Base-by-base conservation (phyloP, 1,139 yeast species). In the Yamadazyma conglobata region DNA sequence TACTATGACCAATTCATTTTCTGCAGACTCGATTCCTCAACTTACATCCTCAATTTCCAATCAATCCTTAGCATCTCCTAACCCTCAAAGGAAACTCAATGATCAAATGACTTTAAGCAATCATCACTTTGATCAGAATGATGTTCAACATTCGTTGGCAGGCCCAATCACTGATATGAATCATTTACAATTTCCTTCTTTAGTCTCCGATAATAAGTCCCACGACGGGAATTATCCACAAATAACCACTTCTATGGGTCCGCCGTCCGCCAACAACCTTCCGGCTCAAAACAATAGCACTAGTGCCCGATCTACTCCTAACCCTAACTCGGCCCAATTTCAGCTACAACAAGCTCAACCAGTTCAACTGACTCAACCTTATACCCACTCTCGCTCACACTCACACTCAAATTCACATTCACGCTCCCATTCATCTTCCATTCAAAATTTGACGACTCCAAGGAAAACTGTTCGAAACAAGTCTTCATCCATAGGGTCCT, bases 41-140 rank as follows among this genome's bases (percentile, higher is more conserved):
- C 47, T 70, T 6, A 64, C 70, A 12, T 68, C 76, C 38, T 51
- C 68, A 41, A 42, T 54, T 29, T 53, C 70, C 41, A 52, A 58
- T 50, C 59, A 66, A 40, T 53, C 69, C 46, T 38, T 64, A 14
- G 67, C 59, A 33, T 53, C 60, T 13, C 65, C 68, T 1, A 48
- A 48, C 14, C 52, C 58, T 4, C 36, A 23, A 11, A 43, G 39
- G 19, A 40, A 33, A 11, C 42, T 39, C 13, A 19, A 10, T 11
- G 19, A 24, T n/a, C n/a, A n/a, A n/a, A n/a, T n/a, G n/a, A n/a
- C n/a, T n/a, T n/a, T n/a, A n/a, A n/a, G n/a, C n/a, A n/a, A n/a
- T n/a, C n/a, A n/a, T n/a, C n/a, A n/a, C n/a, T n/a, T n/a, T n/a
- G n/a, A n/a, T n/a, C n/a, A n/a, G n/a, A n/a, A n/a, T n/a, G n/a